Evolutionary conservation across 2,329 filamentous ascomycete genomes (phyloP).

Genomic region (Cytospora piceae): DNA sequence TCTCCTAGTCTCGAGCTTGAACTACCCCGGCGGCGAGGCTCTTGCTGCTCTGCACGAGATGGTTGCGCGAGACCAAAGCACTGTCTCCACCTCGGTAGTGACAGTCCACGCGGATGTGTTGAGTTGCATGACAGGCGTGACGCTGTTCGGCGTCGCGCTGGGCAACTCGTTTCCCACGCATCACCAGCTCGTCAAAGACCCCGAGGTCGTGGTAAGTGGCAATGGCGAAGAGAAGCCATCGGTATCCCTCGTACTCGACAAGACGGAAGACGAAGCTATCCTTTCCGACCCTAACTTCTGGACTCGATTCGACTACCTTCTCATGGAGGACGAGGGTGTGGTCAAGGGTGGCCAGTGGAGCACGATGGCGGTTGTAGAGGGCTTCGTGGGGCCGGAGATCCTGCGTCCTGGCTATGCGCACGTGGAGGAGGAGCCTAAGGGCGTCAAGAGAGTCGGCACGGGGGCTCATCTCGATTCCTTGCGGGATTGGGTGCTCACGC

Average conservation of each 20-base stretch:
- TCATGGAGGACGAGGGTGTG: slow-evolving; percentile 56
- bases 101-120: slow-evolving; percentile 66
- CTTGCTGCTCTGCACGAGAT: slow-evolving; percentile 57
- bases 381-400: slow-evolving; percentile 63
- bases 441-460: slow-evolving; percentile 48
- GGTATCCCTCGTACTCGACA: slow-evolving; percentile 54
- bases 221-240: slow-evolving; percentile 15
- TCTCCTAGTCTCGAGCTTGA: slow-evolving; percentile 80
- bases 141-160: slow-evolving; percentile 60
- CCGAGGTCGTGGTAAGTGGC: slow-evolving; percentile 11
- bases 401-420: slow-evolving; percentile 50
- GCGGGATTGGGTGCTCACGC: slow-evolving; percentile 46
- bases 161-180: slow-evolving; percentile 42
- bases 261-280: slow-evolving; percentile 58
- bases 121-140: slow-evolving; percentile 72
- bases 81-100: slow-evolving; percentile 42
- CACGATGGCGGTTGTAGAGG: slow-evolving; percentile 58
- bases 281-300: slow-evolving; percentile 60
- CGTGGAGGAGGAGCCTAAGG: slow-evolving; percentile 30
- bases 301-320: slow-evolving; percentile 65
- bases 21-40: slow-evolving; percentile 90
- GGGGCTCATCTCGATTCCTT: slow-evolving; percentile 46
- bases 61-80: slow-evolving; percentile 39
- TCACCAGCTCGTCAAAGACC: slow-evolving; percentile 36
- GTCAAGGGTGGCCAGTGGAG: slow-evolving; percentile 59